A percentile compares a stretch with the other conserved stretches of the same genome.
These are phyloP conservation scores for Citrus glauca DNA, from an alignment of 345 rosid genomes.

Conservation along the genomic window DNA sequence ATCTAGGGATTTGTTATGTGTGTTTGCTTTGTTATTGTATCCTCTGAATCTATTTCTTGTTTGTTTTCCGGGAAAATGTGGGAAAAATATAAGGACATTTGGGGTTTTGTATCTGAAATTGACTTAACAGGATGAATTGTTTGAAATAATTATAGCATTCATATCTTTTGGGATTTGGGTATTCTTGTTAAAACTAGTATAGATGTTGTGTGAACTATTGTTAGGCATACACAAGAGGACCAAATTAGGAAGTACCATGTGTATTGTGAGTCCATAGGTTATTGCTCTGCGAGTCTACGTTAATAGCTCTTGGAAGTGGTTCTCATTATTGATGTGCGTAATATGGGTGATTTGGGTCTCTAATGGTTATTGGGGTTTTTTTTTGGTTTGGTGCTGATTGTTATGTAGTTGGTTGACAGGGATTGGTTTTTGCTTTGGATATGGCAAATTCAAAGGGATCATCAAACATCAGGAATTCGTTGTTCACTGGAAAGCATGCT, in stretches of 20 bases:
- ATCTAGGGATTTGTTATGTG: background rate
- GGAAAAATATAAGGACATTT: conserved; percentile 1
- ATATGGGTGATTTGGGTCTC: background rate
- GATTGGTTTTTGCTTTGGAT: conserved; percentile 22
- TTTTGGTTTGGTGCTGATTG: background rate
- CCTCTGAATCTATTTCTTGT: conserved; percentile 10
- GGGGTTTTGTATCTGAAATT: background rate
- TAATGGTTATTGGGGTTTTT: background rate
- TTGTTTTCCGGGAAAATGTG: conserved; percentile 32
- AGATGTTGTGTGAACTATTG: background rate
- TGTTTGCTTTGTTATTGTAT: background rate
- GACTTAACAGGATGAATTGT: no score
- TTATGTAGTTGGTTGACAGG: conserved; percentile 26
- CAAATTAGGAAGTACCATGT: background rate
- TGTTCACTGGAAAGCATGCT: conserved; percentile 73
- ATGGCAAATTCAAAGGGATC: conserved; percentile 87
- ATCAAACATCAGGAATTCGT: conserved; percentile 55
- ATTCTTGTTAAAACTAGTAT: background rate
- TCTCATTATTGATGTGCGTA: background rate
- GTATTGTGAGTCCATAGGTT: background rate
- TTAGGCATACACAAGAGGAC: background rate
- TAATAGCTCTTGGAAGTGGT: background rate
- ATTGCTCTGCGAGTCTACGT: background rate
- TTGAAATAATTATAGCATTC: background rate
- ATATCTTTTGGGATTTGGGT: background rate